These are phyloP conservation scores for Acanthamoeba royreba DNA, from an alignment of 208 protist genomes.

Conservation along the genomic window DNA sequence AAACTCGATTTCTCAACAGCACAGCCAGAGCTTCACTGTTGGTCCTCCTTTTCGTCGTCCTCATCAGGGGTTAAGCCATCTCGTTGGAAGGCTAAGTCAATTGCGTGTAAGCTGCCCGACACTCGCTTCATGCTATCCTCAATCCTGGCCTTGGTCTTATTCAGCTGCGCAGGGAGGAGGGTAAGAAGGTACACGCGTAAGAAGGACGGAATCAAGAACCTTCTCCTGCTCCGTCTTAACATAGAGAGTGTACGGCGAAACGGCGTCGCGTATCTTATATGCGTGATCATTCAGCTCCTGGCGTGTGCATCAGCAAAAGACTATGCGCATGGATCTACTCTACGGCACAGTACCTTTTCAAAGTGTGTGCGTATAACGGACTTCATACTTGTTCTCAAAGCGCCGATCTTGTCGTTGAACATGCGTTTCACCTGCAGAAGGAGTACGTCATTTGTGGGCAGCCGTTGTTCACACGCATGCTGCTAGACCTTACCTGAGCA, in stretches of 20 bases:
- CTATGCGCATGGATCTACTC: neutral
- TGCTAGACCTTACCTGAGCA: neutral
- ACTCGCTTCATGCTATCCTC: neutral
- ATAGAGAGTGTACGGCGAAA: neutral
- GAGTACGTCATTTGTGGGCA: neutral
- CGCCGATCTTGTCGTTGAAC: neutral
- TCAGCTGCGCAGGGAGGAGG: neutral
- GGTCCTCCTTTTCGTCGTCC: neutral
- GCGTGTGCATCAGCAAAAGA: neutral
- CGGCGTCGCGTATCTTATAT: neutral
- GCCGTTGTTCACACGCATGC: neutral
- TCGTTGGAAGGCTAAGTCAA: neutral
- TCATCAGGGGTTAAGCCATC: neutral
- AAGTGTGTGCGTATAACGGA: neutral
- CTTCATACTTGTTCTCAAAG: neutral
- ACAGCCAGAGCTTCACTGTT: no score
- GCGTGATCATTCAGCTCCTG: neutral
- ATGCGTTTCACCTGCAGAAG: neutral
- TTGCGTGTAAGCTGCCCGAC: neutral
- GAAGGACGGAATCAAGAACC: neutral
- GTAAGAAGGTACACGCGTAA: neutral
- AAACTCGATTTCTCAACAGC: no score
- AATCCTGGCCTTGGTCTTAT: neutral
- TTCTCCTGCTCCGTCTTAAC: neutral
- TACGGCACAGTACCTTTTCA: neutral